Conservation (phyloP, 2,329 filamentous ascomycete genomes). For the Fulvia fulva region DNA sequence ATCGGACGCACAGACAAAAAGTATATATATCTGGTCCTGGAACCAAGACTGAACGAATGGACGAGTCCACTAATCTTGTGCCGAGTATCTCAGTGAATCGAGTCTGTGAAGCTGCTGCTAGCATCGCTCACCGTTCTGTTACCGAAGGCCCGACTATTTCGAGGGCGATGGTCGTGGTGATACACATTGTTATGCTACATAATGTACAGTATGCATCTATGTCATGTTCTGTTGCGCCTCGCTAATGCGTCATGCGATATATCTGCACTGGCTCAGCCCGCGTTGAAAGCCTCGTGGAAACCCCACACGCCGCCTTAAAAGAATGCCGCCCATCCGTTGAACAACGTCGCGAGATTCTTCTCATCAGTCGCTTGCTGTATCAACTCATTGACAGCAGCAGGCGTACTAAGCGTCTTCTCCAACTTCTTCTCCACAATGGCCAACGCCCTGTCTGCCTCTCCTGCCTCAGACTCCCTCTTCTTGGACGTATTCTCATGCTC, state of each 20-base stretch:
- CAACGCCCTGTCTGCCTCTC: conserved; percentile 86
- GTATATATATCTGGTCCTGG: not conserved
- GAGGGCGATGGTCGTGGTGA: not conserved
- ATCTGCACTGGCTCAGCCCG: not conserved
- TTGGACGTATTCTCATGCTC: conserved; percentile 35
- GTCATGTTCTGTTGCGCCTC: not conserved
- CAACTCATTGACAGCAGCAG: conserved; percentile 91
- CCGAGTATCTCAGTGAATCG: too few relatives aligned
- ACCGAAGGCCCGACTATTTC: not conserved
- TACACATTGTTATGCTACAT: not conserved
- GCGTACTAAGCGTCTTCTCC: conserved; percentile 87
- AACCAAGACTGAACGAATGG: too few relatives aligned
- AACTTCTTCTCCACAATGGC: conserved; percentile 95
- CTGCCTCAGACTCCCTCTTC: conserved; percentile 51
- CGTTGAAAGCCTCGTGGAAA: not conserved
- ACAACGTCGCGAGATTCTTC: conserved; percentile 84
- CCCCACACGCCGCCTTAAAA: conserved; percentile 12
- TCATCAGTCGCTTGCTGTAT: conserved; percentile 96
- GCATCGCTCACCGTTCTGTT: too few relatives aligned
- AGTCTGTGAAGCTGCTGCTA: too few relatives aligned
- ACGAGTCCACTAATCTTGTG: too few relatives aligned
- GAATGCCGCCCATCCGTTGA: conserved; percentile 43
- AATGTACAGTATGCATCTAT: not conserved
- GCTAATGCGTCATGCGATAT: not conserved
- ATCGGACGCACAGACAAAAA: not conserved